Percentiles rank a stretch among this genome's conserved stretches.
These are phyloP conservation scores for Leccinum boreale DNA, from an alignment of 768 basidiomycete genomes.

Conservation along the genomic window DNA sequence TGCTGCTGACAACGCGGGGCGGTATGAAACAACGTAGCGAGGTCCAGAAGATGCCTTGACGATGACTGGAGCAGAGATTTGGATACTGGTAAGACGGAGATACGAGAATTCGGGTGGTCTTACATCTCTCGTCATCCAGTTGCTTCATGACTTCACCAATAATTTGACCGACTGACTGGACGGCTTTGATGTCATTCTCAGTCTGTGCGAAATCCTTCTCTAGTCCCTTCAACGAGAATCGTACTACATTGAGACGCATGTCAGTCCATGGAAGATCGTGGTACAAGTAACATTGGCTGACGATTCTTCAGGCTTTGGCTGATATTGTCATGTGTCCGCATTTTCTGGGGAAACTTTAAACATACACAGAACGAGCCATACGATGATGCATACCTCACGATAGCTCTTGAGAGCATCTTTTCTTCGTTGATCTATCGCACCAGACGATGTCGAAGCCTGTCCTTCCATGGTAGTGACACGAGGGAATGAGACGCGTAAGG, in stretches of 20 bases:
- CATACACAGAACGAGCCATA: not conserved
- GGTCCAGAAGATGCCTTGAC: constrained; percentile 99
- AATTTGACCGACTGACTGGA: constrained; percentile 98
- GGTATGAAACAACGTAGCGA: constrained; percentile 96
- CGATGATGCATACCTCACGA: constrained; percentile 53
- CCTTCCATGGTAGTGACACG: constrained; percentile 24
- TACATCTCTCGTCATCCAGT: constrained; percentile 95
- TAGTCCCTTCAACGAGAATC: constrained; percentile 85
- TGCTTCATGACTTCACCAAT: constrained; percentile 99
- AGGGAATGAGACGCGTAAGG: constrained; percentile 7
- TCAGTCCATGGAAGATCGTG: not conserved
- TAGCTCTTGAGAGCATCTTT: constrained; percentile 74
- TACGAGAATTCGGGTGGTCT: constrained; percentile 27
- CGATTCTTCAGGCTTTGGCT: constrained; percentile 88
- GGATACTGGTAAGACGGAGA: not conserved
- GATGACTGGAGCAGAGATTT: constrained; percentile 58
- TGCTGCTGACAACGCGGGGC: constrained; percentile 84
- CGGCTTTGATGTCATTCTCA: constrained; percentile 98
- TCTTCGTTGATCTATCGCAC: constrained; percentile 65
- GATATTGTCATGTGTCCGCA: constrained; percentile 84
- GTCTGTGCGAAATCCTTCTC: constrained; percentile 91
- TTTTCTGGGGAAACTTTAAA: constrained; percentile 64
- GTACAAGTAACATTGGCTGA: constrained; percentile 38
- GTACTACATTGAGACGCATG: constrained; percentile 49
- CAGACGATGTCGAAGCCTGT: constrained; percentile 50